Percentiles rank a stretch among this genome's conserved stretches.
phyloP scores from a whole-genome alignment of 2,329 filamentous ascomycete species.

The Herpotrichia juniperi region DNA sequence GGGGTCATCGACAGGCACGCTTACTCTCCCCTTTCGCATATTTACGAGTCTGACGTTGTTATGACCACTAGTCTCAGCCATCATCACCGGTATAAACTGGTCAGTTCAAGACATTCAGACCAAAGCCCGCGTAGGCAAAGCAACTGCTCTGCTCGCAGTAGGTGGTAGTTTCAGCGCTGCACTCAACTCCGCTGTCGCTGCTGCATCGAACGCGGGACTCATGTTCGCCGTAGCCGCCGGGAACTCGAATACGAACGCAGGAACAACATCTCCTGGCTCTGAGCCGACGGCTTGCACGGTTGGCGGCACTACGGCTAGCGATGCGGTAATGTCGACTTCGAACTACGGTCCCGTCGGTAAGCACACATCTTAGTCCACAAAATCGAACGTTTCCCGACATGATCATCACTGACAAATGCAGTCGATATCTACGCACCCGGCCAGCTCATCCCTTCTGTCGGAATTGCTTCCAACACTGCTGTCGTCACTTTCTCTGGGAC shows the following conservation, averaged over 20 bases:
- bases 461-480: conserved; percentile 31
- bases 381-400: conserved; percentile 28
- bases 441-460: conserved; percentile 49
- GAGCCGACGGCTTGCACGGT: conserved; percentile 40
- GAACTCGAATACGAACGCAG: conserved; percentile 27
- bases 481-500: conserved; percentile 18
- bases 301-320: conserved; percentile 19
- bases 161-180: conserved; percentile 28
- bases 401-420: not conserved
- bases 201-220: conserved; percentile 28
- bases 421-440: conserved; percentile 44
- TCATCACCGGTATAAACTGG: conserved; percentile 24
- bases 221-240: conserved; percentile 37
- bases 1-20: conserved; percentile 13
- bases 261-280: conserved; percentile 32
- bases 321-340: conserved; percentile 13
- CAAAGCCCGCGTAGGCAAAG: conserved; percentile 23
- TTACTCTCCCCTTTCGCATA: not conserved
- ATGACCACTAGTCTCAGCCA: conserved; percentile 4
- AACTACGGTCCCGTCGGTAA: conserved; percentile 21
- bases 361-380: not conserved
- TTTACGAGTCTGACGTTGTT: not conserved
- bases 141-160: conserved; percentile 16
- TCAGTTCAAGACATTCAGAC: conserved; percentile 22
- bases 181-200: conserved; percentile 30